Evolutionary conservation across 768 basidiomycete genomes (phyloP), one percentile per base, ranked within the genome.

Genomic region (Boletus sensibilis): DNA sequence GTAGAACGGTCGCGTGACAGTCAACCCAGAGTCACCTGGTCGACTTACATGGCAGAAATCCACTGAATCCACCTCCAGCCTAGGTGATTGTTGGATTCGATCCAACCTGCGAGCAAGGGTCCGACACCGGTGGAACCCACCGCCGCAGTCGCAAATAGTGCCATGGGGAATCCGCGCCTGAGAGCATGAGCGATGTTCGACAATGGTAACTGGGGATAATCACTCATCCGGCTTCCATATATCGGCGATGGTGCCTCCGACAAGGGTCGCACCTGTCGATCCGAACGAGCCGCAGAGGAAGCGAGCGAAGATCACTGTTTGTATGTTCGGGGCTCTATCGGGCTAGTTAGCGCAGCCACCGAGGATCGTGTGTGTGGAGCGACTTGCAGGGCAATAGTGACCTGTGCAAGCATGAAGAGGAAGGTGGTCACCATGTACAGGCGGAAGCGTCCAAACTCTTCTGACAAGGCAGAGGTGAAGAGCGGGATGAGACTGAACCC

Each of bases 21-120:
- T 49, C 18, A 8, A 52, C 7, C 18, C 11, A 23, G 45, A 45
- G 47, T 47, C 41, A 48, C 41, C 12, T 11, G 8, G 34, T 35
- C 16, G 43, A 66, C 64, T 52, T 39, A 84, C 86, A 87, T 88
- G 63, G 84, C 75, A 59, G 85, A 83, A 10, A 90, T 79, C 90
- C 90, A 92, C 63, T 91, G 84, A 25, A 94, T 90, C 89, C 90
- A 92, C 27, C 89, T 76, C 89, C 91, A 92, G 58, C 78, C 77
- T 1, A 92, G 67, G 20, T 72, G 72, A 0, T 74, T 65, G 56
- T 83, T 81, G 57, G 80, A 77, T 64, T 89, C 86, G 21, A 89
- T 77, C 83, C 84, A 90, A 14, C 85, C 86, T 23, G 83, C 82
- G 4, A 79, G 65, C 1, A 88, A 65, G 0, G 90, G 85, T 3